Evolutionary conservation across 805 yeast genomes (phyloP).

Genomic region (Candida succiphila): DNA sequence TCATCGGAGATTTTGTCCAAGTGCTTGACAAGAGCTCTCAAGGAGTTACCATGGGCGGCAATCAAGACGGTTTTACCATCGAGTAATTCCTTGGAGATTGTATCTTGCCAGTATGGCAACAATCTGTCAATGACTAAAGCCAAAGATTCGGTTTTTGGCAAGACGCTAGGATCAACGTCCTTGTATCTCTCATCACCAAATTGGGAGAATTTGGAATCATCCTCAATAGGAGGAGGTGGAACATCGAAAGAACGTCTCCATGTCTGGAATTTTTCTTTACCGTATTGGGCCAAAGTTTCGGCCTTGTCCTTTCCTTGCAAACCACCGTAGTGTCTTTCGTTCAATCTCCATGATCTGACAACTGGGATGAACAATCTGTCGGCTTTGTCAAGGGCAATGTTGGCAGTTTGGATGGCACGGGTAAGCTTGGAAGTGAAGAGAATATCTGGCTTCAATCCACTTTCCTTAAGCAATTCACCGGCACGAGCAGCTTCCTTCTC

Average conservation of each 20-base stretch:
- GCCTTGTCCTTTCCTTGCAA: constrained; percentile 98
- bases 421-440: constrained; percentile 85
- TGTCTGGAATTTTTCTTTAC: constrained; percentile 86
- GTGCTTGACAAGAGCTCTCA: constrained; percentile 93
- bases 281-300: constrained; percentile 77
- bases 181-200: constrained; percentile 76
- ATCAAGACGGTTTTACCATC: constrained; percentile 83
- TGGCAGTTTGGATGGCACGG: constrained; percentile 96
- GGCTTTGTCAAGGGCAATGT: constrained; percentile 82
- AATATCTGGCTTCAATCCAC: constrained; percentile 76
- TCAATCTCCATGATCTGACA: constrained; percentile 93
- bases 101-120: constrained; percentile 95
- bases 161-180: constrained; percentile 72
- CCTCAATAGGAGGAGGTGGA: constrained; percentile 87
- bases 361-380: constrained; percentile 89
- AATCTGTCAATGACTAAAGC: constrained; percentile 92
- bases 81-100: constrained; percentile 74
- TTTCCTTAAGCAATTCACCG: constrained; percentile 83
- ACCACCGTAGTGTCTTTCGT: constrained; percentile 99
- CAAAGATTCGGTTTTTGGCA: constrained; percentile 93
- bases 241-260: constrained; percentile 97
- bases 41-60: constrained; percentile 98
- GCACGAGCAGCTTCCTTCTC: constrained; percentile 87
- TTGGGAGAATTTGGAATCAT: constrained; percentile 75
- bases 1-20: constrained; percentile 88